phyloP scores from a whole-genome alignment of 768 basidiomycete genomes.

The Cystofilobasidium ferigula region DNA sequence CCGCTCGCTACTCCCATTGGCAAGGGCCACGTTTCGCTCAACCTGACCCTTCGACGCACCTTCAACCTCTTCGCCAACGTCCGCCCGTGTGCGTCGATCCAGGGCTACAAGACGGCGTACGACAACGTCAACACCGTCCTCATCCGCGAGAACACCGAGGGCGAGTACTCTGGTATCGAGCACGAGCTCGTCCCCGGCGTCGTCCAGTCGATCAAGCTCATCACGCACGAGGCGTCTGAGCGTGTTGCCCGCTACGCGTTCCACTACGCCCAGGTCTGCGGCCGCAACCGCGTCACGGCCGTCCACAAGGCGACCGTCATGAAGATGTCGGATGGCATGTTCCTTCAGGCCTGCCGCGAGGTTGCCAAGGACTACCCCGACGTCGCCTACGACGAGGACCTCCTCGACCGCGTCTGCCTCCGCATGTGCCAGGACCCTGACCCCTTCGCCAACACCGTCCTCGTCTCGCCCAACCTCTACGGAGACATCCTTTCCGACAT shows the following conservation, averaged over 20 bases:
- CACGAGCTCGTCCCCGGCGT: conserved; percentile 98
- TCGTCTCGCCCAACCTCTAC: conserved; percentile 99
- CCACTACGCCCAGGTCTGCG: conserved; percentile 82
- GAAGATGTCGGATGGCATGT: conserved; percentile 99
- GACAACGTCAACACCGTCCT: conserved; percentile 99
- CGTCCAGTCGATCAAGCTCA: conserved; percentile 98
- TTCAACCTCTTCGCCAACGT: conserved; percentile 99
- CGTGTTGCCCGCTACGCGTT: conserved; percentile 98
- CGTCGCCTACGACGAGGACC: conserved; percentile 88
- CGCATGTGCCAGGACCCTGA: conserved; percentile 86
- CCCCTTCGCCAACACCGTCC: conserved; percentile 90
- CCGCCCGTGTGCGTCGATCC: conserved; percentile 86
- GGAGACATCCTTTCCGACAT: conserved; percentile 89
- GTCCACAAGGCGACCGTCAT: conserved; percentile 99
- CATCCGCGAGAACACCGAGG: conserved; percentile 99
- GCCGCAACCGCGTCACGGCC: conserved; percentile 84
- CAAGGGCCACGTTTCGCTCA: conserved; percentile 96
- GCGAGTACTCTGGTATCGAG: conserved; percentile 99
- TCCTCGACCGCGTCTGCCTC: conserved; percentile 90
- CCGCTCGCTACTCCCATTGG: conserved; percentile 53
- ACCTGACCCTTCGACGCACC: conserved; percentile 88
- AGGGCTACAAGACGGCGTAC: conserved; percentile 96
- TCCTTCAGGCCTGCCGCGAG: conserved; percentile 90
- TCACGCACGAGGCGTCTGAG: conserved; percentile 97
- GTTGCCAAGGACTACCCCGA: conserved; percentile 92